These are phyloP conservation scores for Echium plantagineum DNA, from an alignment of 257 asterid genomes.

Conservation along the genomic window DNA sequence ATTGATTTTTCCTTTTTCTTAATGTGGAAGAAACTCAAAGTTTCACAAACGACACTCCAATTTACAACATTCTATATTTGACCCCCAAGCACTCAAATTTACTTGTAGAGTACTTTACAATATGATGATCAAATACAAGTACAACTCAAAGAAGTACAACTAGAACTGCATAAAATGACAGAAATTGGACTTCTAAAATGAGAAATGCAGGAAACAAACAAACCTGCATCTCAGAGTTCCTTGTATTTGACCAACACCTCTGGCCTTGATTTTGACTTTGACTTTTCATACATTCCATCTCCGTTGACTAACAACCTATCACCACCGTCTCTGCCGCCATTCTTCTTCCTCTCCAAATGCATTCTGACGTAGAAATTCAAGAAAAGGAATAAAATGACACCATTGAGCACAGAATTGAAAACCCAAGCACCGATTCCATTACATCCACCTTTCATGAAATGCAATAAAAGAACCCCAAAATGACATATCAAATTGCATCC, in stretches of 20 bases:
- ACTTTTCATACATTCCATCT: not conserved
- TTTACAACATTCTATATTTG: too few species aligned
- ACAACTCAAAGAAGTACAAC: not conserved
- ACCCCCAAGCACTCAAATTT: too few species aligned
- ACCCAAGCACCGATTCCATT: constrained; percentile 87
- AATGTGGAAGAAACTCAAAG: too few species aligned
- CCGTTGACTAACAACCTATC: not conserved
- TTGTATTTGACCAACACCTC: not conserved
- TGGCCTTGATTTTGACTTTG: not conserved
- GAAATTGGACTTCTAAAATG: not conserved
- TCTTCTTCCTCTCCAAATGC: constrained; percentile 18
- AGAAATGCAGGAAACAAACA: not conserved
- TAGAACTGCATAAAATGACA: too few species aligned
- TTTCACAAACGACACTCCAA: too few species aligned
- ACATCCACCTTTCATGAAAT: constrained; percentile 70
- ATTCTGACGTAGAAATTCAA: constrained; percentile 51
- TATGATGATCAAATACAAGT: not conserved
- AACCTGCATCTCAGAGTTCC: not conserved
- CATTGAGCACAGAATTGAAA: constrained; percentile 71
- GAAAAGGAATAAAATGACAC: constrained; percentile 48
- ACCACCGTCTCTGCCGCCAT: not conserved
- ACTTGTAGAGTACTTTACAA: too few species aligned
- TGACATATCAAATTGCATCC: constrained; percentile 65
- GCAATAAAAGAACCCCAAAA: constrained; percentile 52
- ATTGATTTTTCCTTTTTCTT: too few species aligned